Conservation (phyloP, 2,329 filamentous ascomycete genomes). For the Aspergillus carbonarius region DNA sequence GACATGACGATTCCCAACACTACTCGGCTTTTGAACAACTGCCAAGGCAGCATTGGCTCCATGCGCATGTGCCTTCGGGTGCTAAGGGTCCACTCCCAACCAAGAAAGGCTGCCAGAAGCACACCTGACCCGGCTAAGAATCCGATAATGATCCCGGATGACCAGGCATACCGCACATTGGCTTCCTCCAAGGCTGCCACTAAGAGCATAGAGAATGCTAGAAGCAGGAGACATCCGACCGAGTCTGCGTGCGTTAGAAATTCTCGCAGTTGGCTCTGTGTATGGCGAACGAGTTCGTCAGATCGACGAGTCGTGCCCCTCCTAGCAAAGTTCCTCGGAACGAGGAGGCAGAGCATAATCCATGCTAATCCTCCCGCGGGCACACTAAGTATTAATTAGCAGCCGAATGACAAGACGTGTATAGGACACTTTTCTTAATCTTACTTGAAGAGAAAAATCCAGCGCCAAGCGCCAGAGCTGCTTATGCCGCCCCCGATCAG, state of each 20-base stretch:
- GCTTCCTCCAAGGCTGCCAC: constrained; percentile 60
- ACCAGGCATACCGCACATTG: constrained; percentile 55
- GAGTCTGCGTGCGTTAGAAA: constrained; percentile 46
- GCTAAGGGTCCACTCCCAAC: constrained; percentile 16
- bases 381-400: constrained; percentile 9
- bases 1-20: constrained; percentile 17
- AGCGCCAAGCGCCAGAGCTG: constrained; percentile 56
- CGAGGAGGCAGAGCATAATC: constrained; percentile 5
- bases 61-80: background rate
- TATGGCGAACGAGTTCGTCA: background rate
- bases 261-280: background rate
- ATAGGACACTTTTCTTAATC: constrained; percentile 14
- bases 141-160: constrained; percentile 51
- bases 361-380: constrained; percentile 15
- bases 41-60: constrained; percentile 20
- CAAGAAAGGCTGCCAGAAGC: constrained; percentile 13
- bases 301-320: background rate
- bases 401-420: background rate
- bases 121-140: constrained; percentile 51
- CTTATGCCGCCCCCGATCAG: constrained; percentile 59
- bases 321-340: constrained; percentile 13
- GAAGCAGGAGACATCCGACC: constrained; percentile 52
- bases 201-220: constrained; percentile 54
- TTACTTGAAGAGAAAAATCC: constrained; percentile 64
- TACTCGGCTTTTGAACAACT: constrained; percentile 12